These are phyloP conservation scores for Mortierella alpina DNA, from an alignment of 192 early-diverging fungal genomes.

Conservation along the genomic window DNA sequence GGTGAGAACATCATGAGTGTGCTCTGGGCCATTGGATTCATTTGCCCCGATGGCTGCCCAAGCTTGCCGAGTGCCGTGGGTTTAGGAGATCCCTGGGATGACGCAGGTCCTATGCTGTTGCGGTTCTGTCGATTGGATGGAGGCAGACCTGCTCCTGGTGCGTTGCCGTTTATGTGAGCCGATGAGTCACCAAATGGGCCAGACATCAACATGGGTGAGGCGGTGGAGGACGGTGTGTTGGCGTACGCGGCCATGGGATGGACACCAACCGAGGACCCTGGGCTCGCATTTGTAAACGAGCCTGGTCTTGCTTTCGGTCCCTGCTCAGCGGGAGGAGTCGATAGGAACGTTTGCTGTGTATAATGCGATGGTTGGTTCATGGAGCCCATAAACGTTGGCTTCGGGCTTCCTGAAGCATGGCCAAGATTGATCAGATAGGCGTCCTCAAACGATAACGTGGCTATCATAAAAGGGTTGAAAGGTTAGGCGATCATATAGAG, in stretches of 20 bases:
- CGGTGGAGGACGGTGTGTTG: conserved; percentile 21
- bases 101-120: background rate
- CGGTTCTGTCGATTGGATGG: conserved; percentile 1
- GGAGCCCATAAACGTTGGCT: conserved; percentile 20
- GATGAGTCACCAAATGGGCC: conserved; percentile 20
- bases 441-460: conserved; percentile 69
- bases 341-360: conserved; percentile 33
- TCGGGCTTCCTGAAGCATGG: conserved; percentile 45
- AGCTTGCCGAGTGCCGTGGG: background rate
- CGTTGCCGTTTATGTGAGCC: background rate
- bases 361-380: conserved; percentile 18
- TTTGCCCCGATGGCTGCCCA: background rate
- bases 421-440: conserved; percentile 61
- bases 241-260: background rate
- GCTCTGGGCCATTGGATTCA: conserved; percentile 42
- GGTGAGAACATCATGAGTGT: conserved; percentile 62
- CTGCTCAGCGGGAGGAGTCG: conserved; percentile 20
- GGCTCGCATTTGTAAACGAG: conserved; percentile 22
- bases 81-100: background rate
- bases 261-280: background rate
- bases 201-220: conserved; percentile 15
- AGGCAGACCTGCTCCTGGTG: background rate
- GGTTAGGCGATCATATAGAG: too few relatives aligned
- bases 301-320: conserved; percentile 9
- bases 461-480: background rate